Conservation (phyloP, 345 rosid genomes). For the Aquilaria malaccensis region DNA sequence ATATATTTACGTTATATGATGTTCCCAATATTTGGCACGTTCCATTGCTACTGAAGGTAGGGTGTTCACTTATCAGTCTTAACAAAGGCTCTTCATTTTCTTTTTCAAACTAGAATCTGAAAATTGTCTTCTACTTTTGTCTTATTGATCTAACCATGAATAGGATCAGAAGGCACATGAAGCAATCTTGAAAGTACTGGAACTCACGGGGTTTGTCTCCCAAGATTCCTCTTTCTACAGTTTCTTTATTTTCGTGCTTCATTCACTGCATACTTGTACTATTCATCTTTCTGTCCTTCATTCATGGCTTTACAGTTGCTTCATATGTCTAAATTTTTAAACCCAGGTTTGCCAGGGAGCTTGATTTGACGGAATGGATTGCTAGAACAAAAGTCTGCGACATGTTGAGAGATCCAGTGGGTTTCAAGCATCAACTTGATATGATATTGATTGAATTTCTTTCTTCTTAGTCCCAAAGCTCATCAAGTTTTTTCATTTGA, state of each 20-base stretch:
- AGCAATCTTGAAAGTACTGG: slow-evolving; percentile 69
- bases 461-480: slow-evolving; percentile 2
- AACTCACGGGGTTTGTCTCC: slow-evolving; percentile 63
- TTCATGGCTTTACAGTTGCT: background rate
- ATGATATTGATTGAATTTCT: background rate
- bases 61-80: slow-evolving; percentile 11
- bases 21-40: slow-evolving; percentile 96
- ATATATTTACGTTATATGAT: slow-evolving; percentile 73
- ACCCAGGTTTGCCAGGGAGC: slow-evolving; percentile 55
- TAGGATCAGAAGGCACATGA: slow-evolving; percentile 93
- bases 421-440: slow-evolving; percentile 16
- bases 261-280: slow-evolving; percentile 1
- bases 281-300: background rate
- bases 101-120: background rate
- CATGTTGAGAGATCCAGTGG: slow-evolving; percentile 56
- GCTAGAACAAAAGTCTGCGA: slow-evolving; percentile 73
- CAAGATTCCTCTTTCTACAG: background rate
- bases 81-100: background rate
- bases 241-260: background rate
- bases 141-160: slow-evolving; percentile 10
- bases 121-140: background rate
- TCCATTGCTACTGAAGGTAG: slow-evolving; percentile 77
- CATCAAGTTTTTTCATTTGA: slow-evolving; percentile 7
- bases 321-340: slow-evolving; percentile 7
- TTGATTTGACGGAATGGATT: slow-evolving; percentile 74